phyloP scores from a whole-genome alignment of 1,284 basidiomycete species.

The Ganoderma meredithae region DNA sequence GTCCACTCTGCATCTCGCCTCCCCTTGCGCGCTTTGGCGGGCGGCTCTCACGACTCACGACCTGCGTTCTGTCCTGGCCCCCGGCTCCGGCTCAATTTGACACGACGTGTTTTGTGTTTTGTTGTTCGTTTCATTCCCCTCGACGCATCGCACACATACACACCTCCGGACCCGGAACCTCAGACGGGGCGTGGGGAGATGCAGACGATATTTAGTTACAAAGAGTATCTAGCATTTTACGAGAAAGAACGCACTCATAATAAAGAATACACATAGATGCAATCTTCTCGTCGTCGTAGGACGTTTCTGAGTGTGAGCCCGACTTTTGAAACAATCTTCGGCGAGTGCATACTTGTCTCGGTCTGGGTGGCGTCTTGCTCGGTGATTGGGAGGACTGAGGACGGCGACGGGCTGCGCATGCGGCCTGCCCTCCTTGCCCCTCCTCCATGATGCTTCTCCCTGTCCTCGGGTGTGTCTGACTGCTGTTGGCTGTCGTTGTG shows the following conservation, averaged over 20 bases:
- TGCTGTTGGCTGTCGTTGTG: too few species aligned
- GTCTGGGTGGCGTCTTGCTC: too few species aligned
- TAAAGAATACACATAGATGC: background rate
- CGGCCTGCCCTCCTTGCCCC: too few species aligned
- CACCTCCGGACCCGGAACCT: too few species aligned
- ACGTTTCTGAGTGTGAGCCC: too few species aligned
- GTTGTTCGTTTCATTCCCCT: background rate
- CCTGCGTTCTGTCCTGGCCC: background rate
- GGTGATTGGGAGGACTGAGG: too few species aligned
- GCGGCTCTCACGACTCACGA: background rate
- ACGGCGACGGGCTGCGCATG: too few species aligned
- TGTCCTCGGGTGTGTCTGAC: too few species aligned
- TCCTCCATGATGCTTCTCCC: too few species aligned
- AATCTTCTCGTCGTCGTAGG: background rate
- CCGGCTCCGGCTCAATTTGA: background rate
- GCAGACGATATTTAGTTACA: conserved; percentile 6
- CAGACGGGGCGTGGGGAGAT: background rate
- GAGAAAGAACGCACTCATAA: background rate
- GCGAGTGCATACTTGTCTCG: too few species aligned
- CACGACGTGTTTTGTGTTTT: background rate
- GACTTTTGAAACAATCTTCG: too few species aligned
- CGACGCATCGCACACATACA: background rate
- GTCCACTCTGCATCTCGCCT: background rate
- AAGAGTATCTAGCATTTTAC: background rate
- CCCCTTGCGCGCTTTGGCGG: too few species aligned